Conservation (phyloP, 768 basidiomycete genomes). For the Lactifluus volemus region DNA sequence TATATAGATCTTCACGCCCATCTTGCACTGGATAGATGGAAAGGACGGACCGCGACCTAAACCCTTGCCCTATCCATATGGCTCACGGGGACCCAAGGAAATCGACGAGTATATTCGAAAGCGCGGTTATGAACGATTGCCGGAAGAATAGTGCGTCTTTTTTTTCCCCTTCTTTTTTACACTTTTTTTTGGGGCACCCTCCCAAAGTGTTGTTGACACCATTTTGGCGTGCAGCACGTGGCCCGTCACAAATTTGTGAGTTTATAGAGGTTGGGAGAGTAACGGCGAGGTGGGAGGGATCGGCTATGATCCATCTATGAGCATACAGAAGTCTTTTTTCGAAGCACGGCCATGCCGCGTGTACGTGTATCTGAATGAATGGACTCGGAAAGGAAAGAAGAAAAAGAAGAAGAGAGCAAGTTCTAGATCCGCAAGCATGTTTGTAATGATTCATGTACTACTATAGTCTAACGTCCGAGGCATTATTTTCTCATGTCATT, state of each 20-base stretch:
- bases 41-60: conserved; percentile 54
- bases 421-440: neutral
- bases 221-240: conserved; percentile 41
- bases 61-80: conserved; percentile 80
- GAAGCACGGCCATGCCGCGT: neutral
- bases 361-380: conserved; percentile 4
- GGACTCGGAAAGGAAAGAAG: neutral
- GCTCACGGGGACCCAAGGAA: conserved; percentile 87
- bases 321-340: neutral
- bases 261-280: neutral
- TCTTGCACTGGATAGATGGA: conserved; percentile 94
- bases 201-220: neutral
- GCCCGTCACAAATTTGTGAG: conserved; percentile 61
- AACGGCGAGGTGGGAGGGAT: neutral
- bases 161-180: neutral
- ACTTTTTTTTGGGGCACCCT: neutral
- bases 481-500: neutral
- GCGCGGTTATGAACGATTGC: conserved; percentile 68
- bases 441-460: neutral
- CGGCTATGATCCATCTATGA: conserved; percentile 2
- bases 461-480: neutral
- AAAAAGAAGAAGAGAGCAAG: neutral
- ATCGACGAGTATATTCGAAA: conserved; percentile 66
- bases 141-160: conserved; percentile 58
- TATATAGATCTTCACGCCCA: conserved; percentile 81